Evolutionary conservation across 331 rosid genomes (phyloP).

Genomic region (Rosa hybrid): DNA sequence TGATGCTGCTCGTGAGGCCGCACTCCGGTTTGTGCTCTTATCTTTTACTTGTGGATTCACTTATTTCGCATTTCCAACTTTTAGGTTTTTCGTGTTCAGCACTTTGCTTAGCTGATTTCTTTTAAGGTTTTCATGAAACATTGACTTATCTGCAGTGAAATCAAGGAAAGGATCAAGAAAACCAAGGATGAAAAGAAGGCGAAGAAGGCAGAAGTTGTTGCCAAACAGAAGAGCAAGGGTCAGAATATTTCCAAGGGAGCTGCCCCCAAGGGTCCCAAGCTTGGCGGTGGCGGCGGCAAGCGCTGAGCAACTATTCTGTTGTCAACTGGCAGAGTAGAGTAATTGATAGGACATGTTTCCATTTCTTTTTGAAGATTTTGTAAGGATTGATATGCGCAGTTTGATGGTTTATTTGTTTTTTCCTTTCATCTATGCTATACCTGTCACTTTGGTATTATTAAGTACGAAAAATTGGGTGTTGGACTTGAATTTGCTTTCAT

Average conservation of each 20-base stretch:
- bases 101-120: background rate
- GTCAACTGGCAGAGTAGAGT: conserved; percentile 20
- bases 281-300: conserved; percentile 88
- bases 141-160: conserved; percentile 52
- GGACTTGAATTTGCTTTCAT: background rate
- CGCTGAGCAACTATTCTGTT: conserved; percentile 49
- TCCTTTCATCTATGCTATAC: conserved; percentile 14
- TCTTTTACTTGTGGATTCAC: background rate
- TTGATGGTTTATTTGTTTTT: conserved; percentile 21
- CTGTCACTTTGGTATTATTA: conserved; percentile 21
- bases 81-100: too few relatives aligned
- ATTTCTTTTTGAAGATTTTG: conserved; percentile 20
- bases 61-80: background rate
- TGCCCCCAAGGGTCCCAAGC: conserved; percentile 72
- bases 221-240: conserved; percentile 35
- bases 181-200: conserved; percentile 95
- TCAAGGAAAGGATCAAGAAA: conserved; percentile 85
- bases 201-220: conserved; percentile 61
- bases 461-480: background rate
- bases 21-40: conserved; percentile 63
- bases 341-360: conserved; percentile 28
- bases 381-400: conserved; percentile 27
- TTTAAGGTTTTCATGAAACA: background rate
- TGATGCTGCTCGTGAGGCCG: conserved; percentile 95
- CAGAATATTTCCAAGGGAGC: conserved; percentile 53